phyloP scores from a whole-genome alignment of 352 stramenopile genomes.

The Phytopythium delawarense region DNA sequence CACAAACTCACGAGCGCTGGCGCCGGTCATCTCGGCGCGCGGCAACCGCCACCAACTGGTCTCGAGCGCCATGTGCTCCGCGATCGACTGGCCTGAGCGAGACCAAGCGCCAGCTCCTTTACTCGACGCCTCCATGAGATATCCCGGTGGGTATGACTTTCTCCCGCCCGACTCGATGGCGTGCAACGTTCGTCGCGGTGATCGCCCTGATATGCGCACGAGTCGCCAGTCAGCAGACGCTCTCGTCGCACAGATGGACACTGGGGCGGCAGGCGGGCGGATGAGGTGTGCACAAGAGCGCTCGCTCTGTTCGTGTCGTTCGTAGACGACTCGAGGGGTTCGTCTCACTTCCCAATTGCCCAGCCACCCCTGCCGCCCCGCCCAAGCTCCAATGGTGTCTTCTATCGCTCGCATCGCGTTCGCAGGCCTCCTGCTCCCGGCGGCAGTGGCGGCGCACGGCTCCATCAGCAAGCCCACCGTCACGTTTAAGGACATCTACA shows the following conservation, averaged over 20 bases:
- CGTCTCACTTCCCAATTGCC: not conserved
- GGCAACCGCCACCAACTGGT: not conserved
- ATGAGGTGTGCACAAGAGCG: not conserved
- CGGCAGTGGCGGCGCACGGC: constrained; percentile 11
- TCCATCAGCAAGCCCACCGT: constrained; percentile 17
- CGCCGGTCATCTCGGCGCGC: not conserved
- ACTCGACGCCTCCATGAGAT: not conserved
- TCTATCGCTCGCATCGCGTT: not conserved
- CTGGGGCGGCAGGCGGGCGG: not conserved
- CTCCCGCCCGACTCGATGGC: not conserved
- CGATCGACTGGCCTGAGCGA: not conserved
- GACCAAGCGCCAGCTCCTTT: not conserved
- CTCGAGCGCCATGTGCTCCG: not conserved
- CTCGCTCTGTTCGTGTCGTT: not conserved
- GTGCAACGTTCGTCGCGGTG: not conserved
- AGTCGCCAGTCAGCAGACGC: not conserved
- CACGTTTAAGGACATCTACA: constrained; percentile 25
- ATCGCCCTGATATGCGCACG: not conserved
- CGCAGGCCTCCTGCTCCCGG: constrained; percentile 6
- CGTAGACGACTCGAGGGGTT: not conserved
- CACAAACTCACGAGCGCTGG: not conserved
- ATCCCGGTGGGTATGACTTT: not conserved
- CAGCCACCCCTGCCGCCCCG: not conserved
- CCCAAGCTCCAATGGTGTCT: not conserved
- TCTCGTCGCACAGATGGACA: not conserved